A percentile compares a stretch with the other conserved stretches of the same genome.
Conservation (phyloP, 108 stramenopile species). For the Hondaea fermentalgiana region DNA sequence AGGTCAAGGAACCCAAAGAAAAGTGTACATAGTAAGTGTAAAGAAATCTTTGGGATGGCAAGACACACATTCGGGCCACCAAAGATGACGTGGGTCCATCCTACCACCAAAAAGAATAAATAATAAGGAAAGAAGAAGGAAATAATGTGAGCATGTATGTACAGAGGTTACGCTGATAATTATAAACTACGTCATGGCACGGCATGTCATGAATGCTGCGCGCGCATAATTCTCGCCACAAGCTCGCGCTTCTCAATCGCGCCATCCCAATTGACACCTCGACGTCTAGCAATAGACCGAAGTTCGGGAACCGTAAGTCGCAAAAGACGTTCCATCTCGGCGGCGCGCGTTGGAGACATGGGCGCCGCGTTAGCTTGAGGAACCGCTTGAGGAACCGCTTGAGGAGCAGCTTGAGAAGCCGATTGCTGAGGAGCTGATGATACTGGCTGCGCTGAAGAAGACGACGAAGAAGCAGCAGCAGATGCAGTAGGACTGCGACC, state of each 20-base stretch:
- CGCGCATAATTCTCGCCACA: neutral
- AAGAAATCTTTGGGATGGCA: too few species aligned
- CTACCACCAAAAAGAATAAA: too few species aligned
- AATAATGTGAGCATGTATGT: too few species aligned
- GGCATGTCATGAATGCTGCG: neutral
- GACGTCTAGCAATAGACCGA: neutral
- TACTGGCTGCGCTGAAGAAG: neutral
- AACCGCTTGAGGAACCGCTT: too few species aligned
- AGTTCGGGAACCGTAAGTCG: neutral
- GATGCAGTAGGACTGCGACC: neutral
- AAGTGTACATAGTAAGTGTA: too few species aligned
- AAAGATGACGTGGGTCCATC: too few species aligned
- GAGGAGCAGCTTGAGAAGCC: too few species aligned
- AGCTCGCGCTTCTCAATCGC: neutral
- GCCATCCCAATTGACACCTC: neutral
- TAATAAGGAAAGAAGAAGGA: too few species aligned
- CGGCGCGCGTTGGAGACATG: neutral
- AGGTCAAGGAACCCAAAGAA: too few species aligned
- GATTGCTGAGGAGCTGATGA: neutral
- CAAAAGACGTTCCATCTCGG: neutral
- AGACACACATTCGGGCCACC: too few species aligned
- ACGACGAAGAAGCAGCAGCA: neutral
- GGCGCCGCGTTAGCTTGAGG: neutral
- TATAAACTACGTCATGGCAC: too few species aligned
- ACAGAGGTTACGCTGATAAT: too few species aligned